phyloP scores from a whole-genome alignment of 2,329 filamentous ascomycete genomes.

The Chrysosporium queenslandicum region DNA sequence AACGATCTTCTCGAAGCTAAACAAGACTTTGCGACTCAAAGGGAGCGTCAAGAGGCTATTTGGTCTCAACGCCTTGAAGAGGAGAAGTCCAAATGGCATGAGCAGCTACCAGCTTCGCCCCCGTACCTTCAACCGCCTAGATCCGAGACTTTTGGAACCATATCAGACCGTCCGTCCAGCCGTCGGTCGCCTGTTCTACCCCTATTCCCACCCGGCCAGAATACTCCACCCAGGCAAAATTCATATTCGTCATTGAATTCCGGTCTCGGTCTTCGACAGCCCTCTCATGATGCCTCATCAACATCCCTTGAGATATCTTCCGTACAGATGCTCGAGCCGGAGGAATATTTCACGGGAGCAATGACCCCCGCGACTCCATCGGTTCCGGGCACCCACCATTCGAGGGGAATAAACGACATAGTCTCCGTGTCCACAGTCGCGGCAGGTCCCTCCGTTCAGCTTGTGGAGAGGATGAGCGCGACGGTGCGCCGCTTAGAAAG shows the following conservation, averaged over 20 bases:
- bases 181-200: constrained; percentile 35
- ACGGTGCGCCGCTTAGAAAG: constrained; percentile 82
- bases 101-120: constrained; percentile 34
- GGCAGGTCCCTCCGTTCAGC: constrained; percentile 83
- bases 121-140: constrained; percentile 31
- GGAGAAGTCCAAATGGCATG: constrained; percentile 51
- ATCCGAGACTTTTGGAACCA: constrained; percentile 27
- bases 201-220: constrained; percentile 28
- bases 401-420: constrained; percentile 67
- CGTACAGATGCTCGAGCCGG: constrained; percentile 42
- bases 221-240: constrained; percentile 39
- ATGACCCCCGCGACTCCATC: constrained; percentile 30
- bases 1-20: constrained; percentile 51
- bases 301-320: constrained; percentile 30
- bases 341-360: constrained; percentile 36
- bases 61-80: constrained; percentile 53
- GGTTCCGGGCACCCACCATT: constrained; percentile 31
- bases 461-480: constrained; percentile 92
- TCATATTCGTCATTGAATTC: constrained; percentile 33
- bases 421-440: constrained; percentile 81
- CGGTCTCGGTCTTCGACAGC: constrained; percentile 22
- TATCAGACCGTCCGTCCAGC: constrained; percentile 30
- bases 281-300: constrained; percentile 25
- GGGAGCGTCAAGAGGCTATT: constrained; percentile 48
- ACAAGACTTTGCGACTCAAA: constrained; percentile 49